Conservation (phyloP, 2,329 filamentous ascomycete species). For the Aspergillus sp. region DNA sequence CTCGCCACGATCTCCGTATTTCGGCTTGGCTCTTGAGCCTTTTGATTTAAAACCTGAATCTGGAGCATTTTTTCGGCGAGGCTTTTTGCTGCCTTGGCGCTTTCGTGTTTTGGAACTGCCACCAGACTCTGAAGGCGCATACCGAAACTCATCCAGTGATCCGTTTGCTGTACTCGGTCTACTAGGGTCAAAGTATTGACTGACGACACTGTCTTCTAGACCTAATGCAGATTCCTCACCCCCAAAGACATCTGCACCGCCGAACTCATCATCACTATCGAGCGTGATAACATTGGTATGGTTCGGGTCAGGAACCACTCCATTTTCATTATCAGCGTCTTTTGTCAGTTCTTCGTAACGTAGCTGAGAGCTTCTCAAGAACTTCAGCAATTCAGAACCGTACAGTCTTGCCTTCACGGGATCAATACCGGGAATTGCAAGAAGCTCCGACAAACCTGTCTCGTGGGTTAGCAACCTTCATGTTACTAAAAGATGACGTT, state of each 20-base stretch:
- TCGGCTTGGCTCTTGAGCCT: constrained; percentile 18
- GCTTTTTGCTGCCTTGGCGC: constrained; percentile 19
- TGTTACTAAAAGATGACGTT: not conserved
- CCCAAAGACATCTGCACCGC: constrained; percentile 26
- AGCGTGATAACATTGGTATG: constrained; percentile 43
- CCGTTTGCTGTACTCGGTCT: constrained; percentile 15
- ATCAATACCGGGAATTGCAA: constrained; percentile 38
- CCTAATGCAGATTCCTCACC: constrained; percentile 20
- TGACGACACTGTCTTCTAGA: constrained; percentile 23
- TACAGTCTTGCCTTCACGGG: constrained; percentile 41
- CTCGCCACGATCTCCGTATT: constrained; percentile 14
- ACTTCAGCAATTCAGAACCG: constrained; percentile 38
- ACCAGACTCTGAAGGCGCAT: constrained; percentile 9
- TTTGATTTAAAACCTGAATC: constrained; percentile 19
- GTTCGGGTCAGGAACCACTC: constrained; percentile 40
- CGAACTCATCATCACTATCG: constrained; percentile 38
- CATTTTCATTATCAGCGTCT: constrained; percentile 45
- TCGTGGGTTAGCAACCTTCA: constrained; percentile 7
- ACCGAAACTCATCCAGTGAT: constrained; percentile 17
- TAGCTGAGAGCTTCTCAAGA: constrained; percentile 35
- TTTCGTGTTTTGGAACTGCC: constrained; percentile 18
- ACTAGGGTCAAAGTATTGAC: constrained; percentile 27
- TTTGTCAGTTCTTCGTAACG: constrained; percentile 40
- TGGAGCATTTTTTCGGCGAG: constrained; percentile 20
- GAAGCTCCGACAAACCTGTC: constrained; percentile 35